Evolutionary conservation across 768 basidiomycete species (phyloP), one percentile per base, ranked within the genome.

Genomic region (Coprinopsis cinerea): DNA sequence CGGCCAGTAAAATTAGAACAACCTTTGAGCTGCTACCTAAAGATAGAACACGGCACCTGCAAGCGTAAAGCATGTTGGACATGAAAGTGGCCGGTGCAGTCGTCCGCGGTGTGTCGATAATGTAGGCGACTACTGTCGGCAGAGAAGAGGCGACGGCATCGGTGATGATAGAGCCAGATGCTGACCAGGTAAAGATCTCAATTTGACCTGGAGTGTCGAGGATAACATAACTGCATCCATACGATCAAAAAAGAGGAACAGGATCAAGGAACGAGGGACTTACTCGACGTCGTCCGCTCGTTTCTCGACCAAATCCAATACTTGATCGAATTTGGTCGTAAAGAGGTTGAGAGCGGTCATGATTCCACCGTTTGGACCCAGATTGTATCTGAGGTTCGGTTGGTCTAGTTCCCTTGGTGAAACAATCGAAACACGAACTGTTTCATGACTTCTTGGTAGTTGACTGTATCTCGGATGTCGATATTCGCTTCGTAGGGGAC

Each of bases 171-270:
- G 95, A 86, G 3, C 96, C 96, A 40, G 94, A 97, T 1, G 96
- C 96, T 0, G 94, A 97, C 96, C 96, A 99, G 44, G 96, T 99
- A 64, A 99, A 99, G 56, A 98, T 99, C 68, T 99, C 96, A 60
- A 99, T 99, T 68, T 99, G 96, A 3, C 96, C 96, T 4, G 96
- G 96, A 0, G 96, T 99, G 60, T 99, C 96, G 41, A 99, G 73
- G 40, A 99, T 84, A 52, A 99, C 80, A 70, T 98, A 87, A 59
- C 95, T 97, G 60, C n/a, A n/a, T n/a, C n/a, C n/a, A n/a, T n/a
- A n/a, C n/a, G n/a, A n/a, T n/a, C n/a, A n/a, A 18, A 35, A 24
- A 28, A 22, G 18, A 24, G 49, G 36, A 14, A 18, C 32, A 41
- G 41, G 18, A n/a, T 54, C 32, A n/a, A 34, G 30, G 30, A 34